Base-by-base conservation (phyloP, 371 early-diverging fungal species). In the Mortierella sp. region DNA sequence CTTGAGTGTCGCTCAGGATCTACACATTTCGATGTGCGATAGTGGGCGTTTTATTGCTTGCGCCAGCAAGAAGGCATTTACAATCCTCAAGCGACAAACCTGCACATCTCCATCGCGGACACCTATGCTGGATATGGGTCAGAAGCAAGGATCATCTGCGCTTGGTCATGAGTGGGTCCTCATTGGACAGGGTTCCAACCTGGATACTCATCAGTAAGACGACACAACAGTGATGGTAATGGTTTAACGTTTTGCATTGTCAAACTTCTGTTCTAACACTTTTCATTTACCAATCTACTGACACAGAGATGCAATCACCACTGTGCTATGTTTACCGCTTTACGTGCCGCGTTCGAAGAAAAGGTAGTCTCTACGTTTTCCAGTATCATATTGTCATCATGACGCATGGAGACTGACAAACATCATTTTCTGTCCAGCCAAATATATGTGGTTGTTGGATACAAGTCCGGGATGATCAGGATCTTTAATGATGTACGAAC, bases 381-480 rank as follows among this genome's bases (percentile, higher is more conserved):
- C 14, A 23, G 21, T 7, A 47, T 24, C 54, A 34, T 27, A 19
- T 43, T 14, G 7, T 24, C 31, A 41, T 46, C 16, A 42, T 10
- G 16, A 3, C 42, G 21, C 28, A 39, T 45, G 34, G 24, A 38
- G 41, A 51, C 51, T 49, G 31, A 38, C 57, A n/a, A 2, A 24
- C 51, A 31, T 21, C 2, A 13, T 23, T 53, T 7, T 21, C 38
- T 14, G 16, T 46, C 28, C 65, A 88, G 88, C 49, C 84, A 86
- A 61, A 81, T 85, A 23, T 88, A 84, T 60, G 71, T 86, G 18
- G 85, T 88, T 69, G 79, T 84, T 52, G 88, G 88, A 23, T 88
- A 88, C 67, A 84, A 78, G 42, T 83, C 87, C 24, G 88, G 88
- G 1, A 86, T 87, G 87, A 72, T 88, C 47, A 76, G 86, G 24